Percentiles rank a stretch among this genome's conserved stretches.
These are phyloP conservation scores for Solanum pinnatisectum DNA, from an alignment of 257 asterid genomes.

Conservation along the genomic window DNA sequence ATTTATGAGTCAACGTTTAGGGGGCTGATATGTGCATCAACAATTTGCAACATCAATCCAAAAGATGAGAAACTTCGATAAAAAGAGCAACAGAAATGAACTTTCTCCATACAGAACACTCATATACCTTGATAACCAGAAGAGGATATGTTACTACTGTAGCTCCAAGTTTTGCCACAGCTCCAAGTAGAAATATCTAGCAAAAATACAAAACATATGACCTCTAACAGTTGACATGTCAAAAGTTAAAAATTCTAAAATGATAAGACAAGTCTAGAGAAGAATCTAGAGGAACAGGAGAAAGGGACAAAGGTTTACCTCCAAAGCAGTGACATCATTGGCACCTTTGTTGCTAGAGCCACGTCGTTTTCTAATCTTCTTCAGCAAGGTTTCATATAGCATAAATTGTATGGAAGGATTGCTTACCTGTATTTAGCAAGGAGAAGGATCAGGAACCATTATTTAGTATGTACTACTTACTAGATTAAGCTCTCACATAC, in stretches of 20 bases:
- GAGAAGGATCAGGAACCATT: conserved; percentile 22
- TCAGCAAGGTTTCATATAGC: conserved; percentile 88
- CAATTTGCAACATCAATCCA: not conserved
- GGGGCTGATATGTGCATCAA: not conserved
- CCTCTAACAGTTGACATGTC: not conserved
- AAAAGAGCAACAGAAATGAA: not conserved
- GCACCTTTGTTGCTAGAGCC: conserved; percentile 29
- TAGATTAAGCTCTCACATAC: conserved; percentile 39
- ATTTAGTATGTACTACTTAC: conserved; percentile 4
- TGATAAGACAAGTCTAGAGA: not conserved
- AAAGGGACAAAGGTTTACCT: conserved; percentile 39
- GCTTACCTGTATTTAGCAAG: conserved; percentile 59
- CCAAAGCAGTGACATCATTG: conserved; percentile 63
- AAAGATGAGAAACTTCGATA: not conserved
- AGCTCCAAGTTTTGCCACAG: conserved; percentile 97
- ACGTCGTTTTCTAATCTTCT: conserved; percentile 65
- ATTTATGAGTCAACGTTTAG: not conserved
- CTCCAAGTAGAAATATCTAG: conserved; percentile 92
- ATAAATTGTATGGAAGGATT: conserved; percentile 95
- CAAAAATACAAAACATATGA: not conserved
- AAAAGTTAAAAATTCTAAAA: not conserved
- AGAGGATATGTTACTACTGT: conserved; percentile 93
- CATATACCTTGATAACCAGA: conserved; percentile 79
- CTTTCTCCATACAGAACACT: not conserved
- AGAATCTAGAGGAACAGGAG: not conserved